Percentiles rank a stretch among this genome's conserved stretches.
Evolutionary conservation across 805 yeast genomes (phyloP).

Genomic region (Lipomyces sp.): DNA sequence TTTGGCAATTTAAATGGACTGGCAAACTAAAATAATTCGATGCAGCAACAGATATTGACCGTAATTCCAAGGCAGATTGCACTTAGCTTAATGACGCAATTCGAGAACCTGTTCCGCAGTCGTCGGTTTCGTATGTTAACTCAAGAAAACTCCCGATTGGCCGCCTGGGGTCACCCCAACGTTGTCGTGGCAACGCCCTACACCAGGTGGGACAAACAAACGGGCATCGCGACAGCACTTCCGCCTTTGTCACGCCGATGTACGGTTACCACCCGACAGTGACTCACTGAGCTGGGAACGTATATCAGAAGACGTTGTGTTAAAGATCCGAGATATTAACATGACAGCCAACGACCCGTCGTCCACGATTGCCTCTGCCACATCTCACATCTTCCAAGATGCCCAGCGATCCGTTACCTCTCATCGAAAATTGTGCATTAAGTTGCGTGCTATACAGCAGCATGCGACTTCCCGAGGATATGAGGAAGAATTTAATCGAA

Average conservation of each 20-base stretch:
- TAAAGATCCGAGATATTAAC: not conserved
- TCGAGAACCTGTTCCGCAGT: too few relatives aligned
- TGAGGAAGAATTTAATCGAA: constrained; percentile 63
- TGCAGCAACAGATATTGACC: not conserved
- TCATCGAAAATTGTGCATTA: constrained; percentile 72
- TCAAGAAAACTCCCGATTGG: not conserved
- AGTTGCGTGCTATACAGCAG: constrained; percentile 62
- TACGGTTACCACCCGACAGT: not conserved
- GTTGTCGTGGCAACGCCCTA: not conserved
- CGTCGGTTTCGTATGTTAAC: not conserved
- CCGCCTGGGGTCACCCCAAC: not conserved
- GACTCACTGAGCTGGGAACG: too few relatives aligned
- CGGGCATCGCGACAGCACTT: not conserved
- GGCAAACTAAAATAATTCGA: not conserved
- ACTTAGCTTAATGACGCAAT: not conserved
- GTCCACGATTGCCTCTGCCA: constrained; percentile 10
- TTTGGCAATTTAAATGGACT: not conserved
- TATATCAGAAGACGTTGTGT: not conserved
- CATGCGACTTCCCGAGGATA: constrained; percentile 58
- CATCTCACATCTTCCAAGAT: constrained; percentile 73
- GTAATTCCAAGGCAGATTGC: not conserved
- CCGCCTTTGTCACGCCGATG: not conserved
- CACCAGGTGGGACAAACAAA: not conserved
- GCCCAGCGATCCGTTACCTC: constrained; percentile 76
- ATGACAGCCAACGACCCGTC: not conserved